Evolutionary conservation across 2,329 filamentous ascomycete genomes (phyloP).

Genomic region (Cladosporium cucumerinum): DNA sequence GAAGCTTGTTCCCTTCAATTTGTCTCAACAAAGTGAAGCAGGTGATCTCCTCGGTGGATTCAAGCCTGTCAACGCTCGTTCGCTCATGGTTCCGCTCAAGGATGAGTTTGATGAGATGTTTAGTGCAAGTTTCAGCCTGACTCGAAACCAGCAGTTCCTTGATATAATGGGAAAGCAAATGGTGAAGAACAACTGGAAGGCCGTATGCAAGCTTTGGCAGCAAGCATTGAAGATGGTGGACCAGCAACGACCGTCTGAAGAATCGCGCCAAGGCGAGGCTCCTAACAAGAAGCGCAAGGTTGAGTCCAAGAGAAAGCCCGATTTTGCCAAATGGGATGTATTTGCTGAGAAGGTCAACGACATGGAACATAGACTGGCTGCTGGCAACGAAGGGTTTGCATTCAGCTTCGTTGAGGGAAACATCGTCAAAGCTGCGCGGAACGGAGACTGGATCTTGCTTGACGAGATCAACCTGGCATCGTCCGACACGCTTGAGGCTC

Average conservation of each 20-base stretch:
- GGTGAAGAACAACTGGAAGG: conserved; percentile 80
- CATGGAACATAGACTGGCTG: conserved; percentile 75
- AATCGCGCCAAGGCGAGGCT: conserved; percentile 53
- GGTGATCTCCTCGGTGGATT: conserved; percentile 95
- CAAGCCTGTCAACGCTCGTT: conserved; percentile 90
- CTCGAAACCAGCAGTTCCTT: conserved; percentile 84
- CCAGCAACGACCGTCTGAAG: conserved; percentile 48
- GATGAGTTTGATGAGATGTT: conserved; percentile 94
- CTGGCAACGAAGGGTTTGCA: conserved; percentile 72
- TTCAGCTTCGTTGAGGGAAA: conserved; percentile 97
- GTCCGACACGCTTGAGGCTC: conserved; percentile 88
- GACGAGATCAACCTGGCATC: conserved; percentile 98
- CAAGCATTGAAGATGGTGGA: conserved; percentile 87
- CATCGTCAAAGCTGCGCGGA: conserved; percentile 90
- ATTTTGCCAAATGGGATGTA: conserved; percentile 67
- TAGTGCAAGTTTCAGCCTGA: conserved; percentile 77
- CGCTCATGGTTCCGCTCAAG: conserved; percentile 80
- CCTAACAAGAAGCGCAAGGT: conserved; percentile 69
- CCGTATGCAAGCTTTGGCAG: conserved; percentile 79
- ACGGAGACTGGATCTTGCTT: conserved; percentile 93
- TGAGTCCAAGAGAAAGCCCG: conserved; percentile 48
- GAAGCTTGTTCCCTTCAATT: conserved; percentile 86
- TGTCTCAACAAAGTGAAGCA: conserved; percentile 96
- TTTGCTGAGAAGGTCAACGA: conserved; percentile 73
- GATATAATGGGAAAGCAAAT: conserved; percentile 76